These are phyloP conservation scores for Phylloporus sp. DNA, from an alignment of 1,284 basidiomycete species.

Conservation along the genomic window DNA sequence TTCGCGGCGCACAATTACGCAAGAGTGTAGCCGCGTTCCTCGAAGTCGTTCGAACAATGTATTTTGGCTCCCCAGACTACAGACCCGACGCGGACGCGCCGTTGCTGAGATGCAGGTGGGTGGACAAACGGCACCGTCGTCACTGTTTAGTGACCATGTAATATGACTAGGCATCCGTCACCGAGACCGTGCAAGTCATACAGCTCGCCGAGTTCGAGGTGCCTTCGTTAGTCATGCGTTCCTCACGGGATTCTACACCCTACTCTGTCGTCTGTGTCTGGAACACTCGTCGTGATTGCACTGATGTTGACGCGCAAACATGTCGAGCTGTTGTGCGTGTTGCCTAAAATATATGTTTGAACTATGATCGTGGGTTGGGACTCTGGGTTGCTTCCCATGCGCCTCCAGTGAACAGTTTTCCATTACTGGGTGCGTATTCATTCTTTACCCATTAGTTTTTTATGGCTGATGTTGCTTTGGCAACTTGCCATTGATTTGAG, in stretches of 20 bases:
- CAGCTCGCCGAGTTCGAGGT: conserved; percentile 65
- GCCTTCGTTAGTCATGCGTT: conserved; percentile 80
- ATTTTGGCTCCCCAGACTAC: conserved; percentile 83
- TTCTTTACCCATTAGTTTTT: conserved; percentile 1
- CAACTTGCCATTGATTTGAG: too few relatives aligned
- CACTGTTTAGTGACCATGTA: conserved; percentile 6
- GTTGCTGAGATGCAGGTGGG: conserved; percentile 82
- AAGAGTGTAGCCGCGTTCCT: conserved; percentile 86
- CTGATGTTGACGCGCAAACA: conserved; percentile 53
- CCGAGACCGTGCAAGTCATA: conserved; percentile 71
- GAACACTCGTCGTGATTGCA: conserved; percentile 29
- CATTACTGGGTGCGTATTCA: conserved; percentile 57
- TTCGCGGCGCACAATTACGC: conserved; percentile 66
- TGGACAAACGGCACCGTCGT: background rate
- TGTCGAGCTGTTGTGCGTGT: conserved; percentile 84
- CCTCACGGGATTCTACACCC: conserved; percentile 70
- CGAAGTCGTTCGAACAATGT: conserved; percentile 71
- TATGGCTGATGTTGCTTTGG: too few relatives aligned
- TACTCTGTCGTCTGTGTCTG: conserved; percentile 12
- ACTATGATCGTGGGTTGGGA: conserved; percentile 5
- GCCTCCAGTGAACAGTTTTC: conserved; percentile 56
- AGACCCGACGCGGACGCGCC: conserved; percentile 85
- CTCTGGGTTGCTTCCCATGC: conserved; percentile 76
- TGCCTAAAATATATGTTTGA: conserved; percentile 78
- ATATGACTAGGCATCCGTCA: conserved; percentile 58